A percentile compares a stretch with the other conserved stretches of the same genome.
Conservation (phyloP, 139 green algal species). For the Penium margaritaceum region DNA sequence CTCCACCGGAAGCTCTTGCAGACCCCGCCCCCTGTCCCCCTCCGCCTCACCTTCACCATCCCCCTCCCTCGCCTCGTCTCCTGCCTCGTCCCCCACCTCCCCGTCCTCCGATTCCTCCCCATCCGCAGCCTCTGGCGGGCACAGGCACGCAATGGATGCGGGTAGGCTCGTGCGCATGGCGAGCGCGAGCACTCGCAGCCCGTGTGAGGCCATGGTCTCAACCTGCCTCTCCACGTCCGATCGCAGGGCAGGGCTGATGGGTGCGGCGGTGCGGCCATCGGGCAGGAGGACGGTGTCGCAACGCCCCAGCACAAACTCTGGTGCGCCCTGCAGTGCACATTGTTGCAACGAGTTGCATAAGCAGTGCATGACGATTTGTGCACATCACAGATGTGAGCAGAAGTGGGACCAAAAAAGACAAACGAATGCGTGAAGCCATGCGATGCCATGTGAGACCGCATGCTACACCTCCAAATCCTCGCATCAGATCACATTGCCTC, state of each 20-base stretch:
- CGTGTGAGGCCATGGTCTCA: conserved; percentile 70
- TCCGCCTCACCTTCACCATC: background rate
- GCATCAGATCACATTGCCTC: no score
- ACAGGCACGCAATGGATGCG: background rate
- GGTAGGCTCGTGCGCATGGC: conserved; percentile 49
- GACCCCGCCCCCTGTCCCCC: background rate
- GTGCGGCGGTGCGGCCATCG: no score
- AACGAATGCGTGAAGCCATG: no score
- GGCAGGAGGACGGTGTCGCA: conserved; percentile 72
- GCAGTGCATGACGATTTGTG: no score
- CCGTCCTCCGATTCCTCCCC: background rate
- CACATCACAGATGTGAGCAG: no score
- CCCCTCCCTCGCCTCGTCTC: background rate
- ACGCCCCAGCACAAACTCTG: conserved; percentile 82
- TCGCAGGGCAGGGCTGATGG: no score
- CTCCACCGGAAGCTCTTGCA: no score
- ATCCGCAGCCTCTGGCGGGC: background rate
- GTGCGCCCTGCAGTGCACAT: conserved; percentile 92
- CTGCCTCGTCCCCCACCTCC: background rate
- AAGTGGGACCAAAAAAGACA: no score
- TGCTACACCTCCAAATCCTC: no score
- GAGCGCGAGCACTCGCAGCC: conserved; percentile 82
- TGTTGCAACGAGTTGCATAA: no score
- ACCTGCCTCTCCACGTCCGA: no score
- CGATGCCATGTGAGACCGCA: no score